phyloP scores from a whole-genome alignment of 345 rosid species.

The Rhizophora mangle region DNA sequence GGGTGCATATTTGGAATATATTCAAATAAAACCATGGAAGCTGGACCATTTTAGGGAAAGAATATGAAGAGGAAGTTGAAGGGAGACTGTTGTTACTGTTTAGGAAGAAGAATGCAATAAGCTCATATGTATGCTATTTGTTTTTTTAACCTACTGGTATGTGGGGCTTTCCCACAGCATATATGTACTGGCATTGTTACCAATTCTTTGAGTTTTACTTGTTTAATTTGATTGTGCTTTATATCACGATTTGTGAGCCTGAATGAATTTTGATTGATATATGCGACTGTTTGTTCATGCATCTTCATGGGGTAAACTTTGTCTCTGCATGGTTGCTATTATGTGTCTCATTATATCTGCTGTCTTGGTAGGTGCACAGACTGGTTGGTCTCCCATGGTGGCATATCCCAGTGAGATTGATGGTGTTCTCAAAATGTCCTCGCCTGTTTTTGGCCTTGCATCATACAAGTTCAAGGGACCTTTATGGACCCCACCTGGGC shows the following conservation, averaged over 20 bases:
- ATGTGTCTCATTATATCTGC: neutral
- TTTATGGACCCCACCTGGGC: constrained; percentile 26
- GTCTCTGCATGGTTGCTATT: neutral
- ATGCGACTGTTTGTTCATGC: neutral
- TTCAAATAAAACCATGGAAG: no score
- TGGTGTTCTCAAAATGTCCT: constrained; percentile 21
- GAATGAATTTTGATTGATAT: neutral
- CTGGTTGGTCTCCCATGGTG: constrained; percentile 11
- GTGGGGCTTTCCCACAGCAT: no score
- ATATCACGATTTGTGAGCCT: neutral
- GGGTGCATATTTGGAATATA: no score
- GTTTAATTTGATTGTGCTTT: no score
- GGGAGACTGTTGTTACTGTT: no score
- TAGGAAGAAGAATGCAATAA: no score
- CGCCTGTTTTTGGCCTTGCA: constrained; percentile 29
- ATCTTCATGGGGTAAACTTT: neutral
- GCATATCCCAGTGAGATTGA: constrained; percentile 18
- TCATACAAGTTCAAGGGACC: constrained; percentile 30
- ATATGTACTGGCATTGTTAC: no score
- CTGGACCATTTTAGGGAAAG: no score
- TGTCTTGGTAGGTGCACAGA: constrained; percentile 13
- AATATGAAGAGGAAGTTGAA: no score
- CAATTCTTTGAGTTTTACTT: no score
- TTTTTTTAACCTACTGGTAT: no score
- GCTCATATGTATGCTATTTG: no score